Base-by-base conservation (phyloP, 306 rosid species). In the Urtica urens region DNA sequence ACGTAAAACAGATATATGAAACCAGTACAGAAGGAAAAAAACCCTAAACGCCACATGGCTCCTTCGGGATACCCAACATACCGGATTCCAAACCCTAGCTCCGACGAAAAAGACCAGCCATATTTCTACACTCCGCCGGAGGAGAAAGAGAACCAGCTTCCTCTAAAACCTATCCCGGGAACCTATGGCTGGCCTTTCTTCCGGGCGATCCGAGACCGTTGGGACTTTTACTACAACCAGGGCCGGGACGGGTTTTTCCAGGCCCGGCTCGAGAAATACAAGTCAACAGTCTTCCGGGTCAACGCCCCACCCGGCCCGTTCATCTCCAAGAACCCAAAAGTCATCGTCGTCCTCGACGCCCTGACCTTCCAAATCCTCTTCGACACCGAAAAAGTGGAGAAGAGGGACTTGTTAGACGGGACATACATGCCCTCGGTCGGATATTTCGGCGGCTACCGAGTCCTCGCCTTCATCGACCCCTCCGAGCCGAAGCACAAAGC, bases 291-390 rank as follows among this genome's bases (percentile, higher is more conserved):
- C 4, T 65, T 86, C 43, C 68, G 83, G 0, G 65, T 79, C 53
- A 86, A 86, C 71, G 74, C 82, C 88, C 93, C 93, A 0, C 96
- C 94, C 0, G 94, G 96, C 0, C 65, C 82, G 2, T 72, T 87
- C 77, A 66, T 79, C 6, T 51, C 96, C 23, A 63, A 70, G 7
- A 37, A 75, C 23, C 45, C 96, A 0, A 61, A 46, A 30, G 96
- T 82, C 60, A 1, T 87, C 1, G 71, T 65, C 13, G 60, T 87
- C 0, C 59, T 87, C 0, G 96, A 87, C 33, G 90, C 72, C 10
- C 10, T 45, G 2, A 82, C 77, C n/a, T 87, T 82, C 51, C 80
- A 78, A 0, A 37, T 77, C 30, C 86, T 87, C 39, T 68, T 87
- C 10, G 80, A 87, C 70, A 77, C 29, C 17, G 2, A 20, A 19